Base-by-base conservation (phyloP, 495 filamentous ascomycete genomes). In the Penicillium tannophilum region DNA sequence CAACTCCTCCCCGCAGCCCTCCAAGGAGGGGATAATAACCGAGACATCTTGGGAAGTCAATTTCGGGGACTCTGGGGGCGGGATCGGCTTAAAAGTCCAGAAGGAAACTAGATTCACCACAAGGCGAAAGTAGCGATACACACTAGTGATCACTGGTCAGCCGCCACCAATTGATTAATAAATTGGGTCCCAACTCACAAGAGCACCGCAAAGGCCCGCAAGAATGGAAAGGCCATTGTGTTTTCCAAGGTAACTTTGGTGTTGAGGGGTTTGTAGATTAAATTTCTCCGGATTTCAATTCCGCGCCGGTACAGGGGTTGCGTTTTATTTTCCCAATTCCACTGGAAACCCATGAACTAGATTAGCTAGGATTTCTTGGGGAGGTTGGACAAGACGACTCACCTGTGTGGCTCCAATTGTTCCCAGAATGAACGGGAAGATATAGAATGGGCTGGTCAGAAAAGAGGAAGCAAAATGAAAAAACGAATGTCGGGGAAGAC, bases 41-140 rank as follows among this genome's bases (percentile, higher is more conserved):
- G 88, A 88, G 58, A 90, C 86, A 83, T 92, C 86, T 66, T 87
- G 72, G 0, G 82, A 76, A n/a, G 80, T 85, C 65, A 88, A 79
- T 61, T 77, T 82, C 11, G 88, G 87, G 33, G 84, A 82, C 24
- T 84, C 79, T 12, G 84, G 85, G 36, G 84, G 79, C 14, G 78
- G 82, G 36, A 85, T 83, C 31, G 88, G 86, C 62, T 79, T 83
- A 64, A 87, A 86, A 17, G 77, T 76, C 79, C 84, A 86, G 62
- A 89, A 86, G 20, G 85, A 85, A 59, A 84, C 65, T 53, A 84
- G 76, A 66, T 90, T 89, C 53, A 88, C 79, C 62, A 89, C 76
- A 54, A 88, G 72, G 51, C 88, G 85, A 35, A 86, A 53, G 71
- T 90, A 90, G 56, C 85, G 83, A 73, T 85, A 85, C 48, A 82